These are phyloP conservation scores for Laetiporus sulphureus DNA, from an alignment of 1,284 basidiomycete species.

Conservation along the genomic window DNA sequence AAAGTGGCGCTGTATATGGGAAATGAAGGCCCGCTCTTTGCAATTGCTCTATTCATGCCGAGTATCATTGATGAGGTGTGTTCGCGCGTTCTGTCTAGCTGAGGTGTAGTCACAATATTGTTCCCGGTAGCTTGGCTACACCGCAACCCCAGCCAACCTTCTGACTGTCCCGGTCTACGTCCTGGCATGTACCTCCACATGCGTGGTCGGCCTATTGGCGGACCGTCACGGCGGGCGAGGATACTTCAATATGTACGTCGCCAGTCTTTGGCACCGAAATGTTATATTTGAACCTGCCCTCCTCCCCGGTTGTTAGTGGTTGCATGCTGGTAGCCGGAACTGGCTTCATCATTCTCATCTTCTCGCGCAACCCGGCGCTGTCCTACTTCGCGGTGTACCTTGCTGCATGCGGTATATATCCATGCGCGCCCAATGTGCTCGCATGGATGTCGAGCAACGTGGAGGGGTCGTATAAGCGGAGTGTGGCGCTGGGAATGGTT, in stretches of 20 bases:
- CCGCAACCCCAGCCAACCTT: constrained; percentile 65
- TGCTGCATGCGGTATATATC: constrained; percentile 68
- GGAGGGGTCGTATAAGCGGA: constrained; percentile 47
- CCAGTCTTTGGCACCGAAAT: background rate
- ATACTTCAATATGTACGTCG: constrained; percentile 52
- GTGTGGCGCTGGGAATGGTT: constrained; percentile 35
- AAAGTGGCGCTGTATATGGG: constrained; percentile 53
- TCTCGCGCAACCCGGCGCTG: constrained; percentile 53
- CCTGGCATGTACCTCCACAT: constrained; percentile 59
- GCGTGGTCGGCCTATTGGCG: constrained; percentile 52
- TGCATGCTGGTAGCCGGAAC: constrained; percentile 23
- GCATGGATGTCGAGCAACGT: constrained; percentile 70
- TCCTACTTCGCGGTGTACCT: constrained; percentile 68
- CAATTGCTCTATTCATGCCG: constrained; percentile 68
- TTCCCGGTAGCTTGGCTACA: constrained; percentile 42
- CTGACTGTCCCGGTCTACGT: constrained; percentile 66
- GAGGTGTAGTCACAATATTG: background rate
- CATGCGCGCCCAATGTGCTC: constrained; percentile 62
- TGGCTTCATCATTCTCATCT: constrained; percentile 69
- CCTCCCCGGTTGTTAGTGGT: too few species aligned
- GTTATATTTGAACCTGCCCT: too few species aligned
- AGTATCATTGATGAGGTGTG: constrained; percentile 60
- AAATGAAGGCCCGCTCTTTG: constrained; percentile 59
- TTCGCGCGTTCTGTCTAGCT: constrained; percentile 4
- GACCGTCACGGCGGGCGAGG: constrained; percentile 56